phyloP scores from a whole-genome alignment of 208 protist species.

The Acanthamoeba divionensis region DNA sequence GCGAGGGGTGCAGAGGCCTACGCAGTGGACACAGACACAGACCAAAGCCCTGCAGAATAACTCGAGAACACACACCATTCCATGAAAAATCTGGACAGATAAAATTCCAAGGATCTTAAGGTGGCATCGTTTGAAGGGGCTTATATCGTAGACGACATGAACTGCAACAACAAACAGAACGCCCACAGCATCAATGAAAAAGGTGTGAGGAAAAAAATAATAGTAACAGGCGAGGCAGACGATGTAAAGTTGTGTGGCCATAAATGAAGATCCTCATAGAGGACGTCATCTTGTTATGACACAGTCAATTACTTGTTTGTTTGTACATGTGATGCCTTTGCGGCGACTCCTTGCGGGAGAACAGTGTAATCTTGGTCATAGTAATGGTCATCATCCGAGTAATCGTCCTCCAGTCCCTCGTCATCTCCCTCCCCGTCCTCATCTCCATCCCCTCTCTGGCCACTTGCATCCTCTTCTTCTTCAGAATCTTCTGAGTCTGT shows the following conservation, averaged over 20 bases:
- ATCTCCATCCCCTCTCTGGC: background rate
- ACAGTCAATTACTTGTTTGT: background rate
- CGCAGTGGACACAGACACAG: background rate
- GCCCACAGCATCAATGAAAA: too few relatives aligned
- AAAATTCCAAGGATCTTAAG: background rate
- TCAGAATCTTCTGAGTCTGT: background rate
- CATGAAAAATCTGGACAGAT: background rate
- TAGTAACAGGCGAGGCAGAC: too few relatives aligned
- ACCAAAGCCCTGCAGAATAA: background rate
- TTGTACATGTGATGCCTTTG: background rate
- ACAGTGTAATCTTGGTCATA: background rate
- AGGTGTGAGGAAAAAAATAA: too few relatives aligned
- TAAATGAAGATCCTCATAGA: too few relatives aligned
- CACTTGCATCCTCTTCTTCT: background rate
- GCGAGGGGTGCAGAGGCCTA: background rate
- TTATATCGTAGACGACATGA: too few relatives aligned
- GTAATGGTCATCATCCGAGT: background rate
- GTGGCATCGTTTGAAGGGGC: too few relatives aligned
- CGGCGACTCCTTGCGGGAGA: background rate
- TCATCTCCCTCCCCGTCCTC: background rate
- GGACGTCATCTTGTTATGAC: conserved; percentile 20
- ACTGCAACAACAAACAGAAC: too few relatives aligned
- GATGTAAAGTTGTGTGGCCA: too few relatives aligned
- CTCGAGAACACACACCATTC: background rate
- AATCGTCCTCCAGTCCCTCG: background rate